Evolutionary conservation across 257 asterid species (phyloP), one percentile per base, ranked within the genome.

Genomic region (Nicotiana undulata): DNA sequence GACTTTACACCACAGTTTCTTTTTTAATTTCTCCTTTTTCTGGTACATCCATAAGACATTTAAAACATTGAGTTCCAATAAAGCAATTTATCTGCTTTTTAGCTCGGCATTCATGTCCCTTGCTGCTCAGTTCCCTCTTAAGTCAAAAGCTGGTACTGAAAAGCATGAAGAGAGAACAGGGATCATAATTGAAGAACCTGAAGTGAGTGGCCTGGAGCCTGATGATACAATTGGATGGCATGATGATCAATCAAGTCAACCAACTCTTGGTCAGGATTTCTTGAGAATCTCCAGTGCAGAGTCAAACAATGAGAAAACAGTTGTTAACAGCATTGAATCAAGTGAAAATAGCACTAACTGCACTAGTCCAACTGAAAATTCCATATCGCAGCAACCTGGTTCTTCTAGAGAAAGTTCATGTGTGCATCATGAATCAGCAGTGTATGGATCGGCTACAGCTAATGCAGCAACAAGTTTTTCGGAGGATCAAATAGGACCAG

Each of bases 41-140:
- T 44, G 22, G 51, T 51, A 79, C 17, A 51, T 44, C 58, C 59
- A 24, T 24, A 72, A 13, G 77, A 22, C 6, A 46, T 46, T 22
- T 72, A 68, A 72, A 72, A 72, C 26, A 72, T 24, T 46, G 40
- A 55, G 51, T 79, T 61, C 60, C 76, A 79, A 26, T 17, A 24
- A 72, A 52, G 76, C 31, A 77, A 8, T 61, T 18, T 63, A 29
- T 79, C 52, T 75, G 60, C 81, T 28, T 53, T 87, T 86, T 87
- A 89, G 92, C 85, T 86, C 91, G 75, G 92, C 92, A 59, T 87
- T 84, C 82, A 89, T 87, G 75, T 85, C 91, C 46, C 84, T 89
- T 80, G 92, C 86, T 83, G 90, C 92, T 51, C 82, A 79, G 52
- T 89, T 86, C 55, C 92, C 91, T 24, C 53, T 86, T 49, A 78